phyloP scores from a whole-genome alignment of 345 rosid species.

The Syzygium aqueum region DNA sequence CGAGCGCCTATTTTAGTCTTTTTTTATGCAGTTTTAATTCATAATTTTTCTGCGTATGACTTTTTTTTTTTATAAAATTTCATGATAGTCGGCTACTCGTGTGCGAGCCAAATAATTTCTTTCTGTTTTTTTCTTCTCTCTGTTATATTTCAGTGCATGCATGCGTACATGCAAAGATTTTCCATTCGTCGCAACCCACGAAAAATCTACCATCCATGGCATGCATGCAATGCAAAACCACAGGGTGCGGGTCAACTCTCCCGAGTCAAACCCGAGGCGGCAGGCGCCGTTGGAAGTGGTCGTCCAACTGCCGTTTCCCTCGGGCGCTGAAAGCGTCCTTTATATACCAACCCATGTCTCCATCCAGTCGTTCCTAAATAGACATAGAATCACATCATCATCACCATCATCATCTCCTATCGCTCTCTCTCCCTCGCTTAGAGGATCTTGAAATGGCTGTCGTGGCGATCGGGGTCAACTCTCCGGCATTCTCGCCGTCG shows the following conservation, averaged over 20 bases:
- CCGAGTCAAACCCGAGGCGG: neutral
- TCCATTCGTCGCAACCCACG: neutral
- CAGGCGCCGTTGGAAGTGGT: neutral
- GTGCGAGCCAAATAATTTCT: neutral
- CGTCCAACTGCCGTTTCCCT: neutral
- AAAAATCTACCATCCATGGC: neutral
- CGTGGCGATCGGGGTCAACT: slow-evolving; percentile 14
- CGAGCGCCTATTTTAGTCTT: neutral
- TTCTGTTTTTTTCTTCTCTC: neutral
- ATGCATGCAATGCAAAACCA: neutral
- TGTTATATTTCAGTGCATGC: neutral
- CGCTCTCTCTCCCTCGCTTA: neutral
- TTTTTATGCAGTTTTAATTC: neutral
- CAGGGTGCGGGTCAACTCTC: neutral
- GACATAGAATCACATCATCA: neutral
- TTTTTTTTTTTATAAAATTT: neutral
- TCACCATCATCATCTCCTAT: neutral
- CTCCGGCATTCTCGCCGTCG: slow-evolving; percentile 32
- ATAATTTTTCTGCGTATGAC: neutral
- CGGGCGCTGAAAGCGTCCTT: neutral
- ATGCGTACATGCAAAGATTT: neutral
- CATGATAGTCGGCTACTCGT: neutral
- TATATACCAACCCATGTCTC: neutral
- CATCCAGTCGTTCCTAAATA: neutral
- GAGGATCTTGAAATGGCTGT: slow-evolving; percentile 7